A percentile compares a stretch with the other conserved stretches of the same genome.
phyloP scores from a whole-genome alignment of 1,284 basidiomycete species.

The Papiliotrema nemorosa region DNA sequence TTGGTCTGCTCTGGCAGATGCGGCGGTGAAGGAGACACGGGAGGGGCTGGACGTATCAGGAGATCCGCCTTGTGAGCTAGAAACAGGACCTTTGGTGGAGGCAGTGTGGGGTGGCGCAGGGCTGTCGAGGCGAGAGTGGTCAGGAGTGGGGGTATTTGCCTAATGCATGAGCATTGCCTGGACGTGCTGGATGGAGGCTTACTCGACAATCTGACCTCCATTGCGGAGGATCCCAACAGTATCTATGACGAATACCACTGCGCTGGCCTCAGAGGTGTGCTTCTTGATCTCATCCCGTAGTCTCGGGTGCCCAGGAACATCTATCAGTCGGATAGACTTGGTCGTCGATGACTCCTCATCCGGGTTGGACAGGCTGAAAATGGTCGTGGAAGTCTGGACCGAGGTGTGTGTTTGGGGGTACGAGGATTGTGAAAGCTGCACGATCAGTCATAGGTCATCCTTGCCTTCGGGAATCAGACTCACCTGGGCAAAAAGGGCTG shows the following conservation, averaged over 20 bases:
- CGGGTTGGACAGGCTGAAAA: slow-evolving; percentile 25
- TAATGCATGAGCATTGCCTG: slow-evolving; percentile 7
- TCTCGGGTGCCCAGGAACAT: slow-evolving; percentile 48
- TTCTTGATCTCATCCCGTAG: slow-evolving; percentile 38
- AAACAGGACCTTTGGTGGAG: slow-evolving; percentile 36
- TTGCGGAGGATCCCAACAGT: slow-evolving; percentile 37
- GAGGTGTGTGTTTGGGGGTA: slow-evolving; percentile 44
- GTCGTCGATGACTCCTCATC: slow-evolving; percentile 7
- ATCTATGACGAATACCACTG: slow-evolving; percentile 47
- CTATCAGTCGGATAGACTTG: slow-evolving; percentile 34
- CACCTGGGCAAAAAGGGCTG: slow-evolving; percentile 43
- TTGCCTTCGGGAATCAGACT: neutral
- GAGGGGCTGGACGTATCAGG: slow-evolving; percentile 24
- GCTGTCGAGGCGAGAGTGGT: slow-evolving; percentile 31
- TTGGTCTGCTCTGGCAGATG: slow-evolving; percentile 22
- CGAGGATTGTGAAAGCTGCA: slow-evolving; percentile 35
- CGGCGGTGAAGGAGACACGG: slow-evolving; percentile 20
- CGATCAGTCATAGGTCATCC: slow-evolving; percentile 1
- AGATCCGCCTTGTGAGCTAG: slow-evolving; percentile 47
- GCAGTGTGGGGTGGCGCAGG: slow-evolving; percentile 15
- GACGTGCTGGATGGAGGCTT: slow-evolving; percentile 14
- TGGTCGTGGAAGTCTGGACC: slow-evolving; percentile 27
- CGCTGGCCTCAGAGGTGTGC: slow-evolving; percentile 27
- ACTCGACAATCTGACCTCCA: slow-evolving; percentile 44
- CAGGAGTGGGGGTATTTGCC: slow-evolving; percentile 43